phyloP scores from a whole-genome alignment of 139 green algal genomes.

The Chlamydomonas sp. region DNA sequence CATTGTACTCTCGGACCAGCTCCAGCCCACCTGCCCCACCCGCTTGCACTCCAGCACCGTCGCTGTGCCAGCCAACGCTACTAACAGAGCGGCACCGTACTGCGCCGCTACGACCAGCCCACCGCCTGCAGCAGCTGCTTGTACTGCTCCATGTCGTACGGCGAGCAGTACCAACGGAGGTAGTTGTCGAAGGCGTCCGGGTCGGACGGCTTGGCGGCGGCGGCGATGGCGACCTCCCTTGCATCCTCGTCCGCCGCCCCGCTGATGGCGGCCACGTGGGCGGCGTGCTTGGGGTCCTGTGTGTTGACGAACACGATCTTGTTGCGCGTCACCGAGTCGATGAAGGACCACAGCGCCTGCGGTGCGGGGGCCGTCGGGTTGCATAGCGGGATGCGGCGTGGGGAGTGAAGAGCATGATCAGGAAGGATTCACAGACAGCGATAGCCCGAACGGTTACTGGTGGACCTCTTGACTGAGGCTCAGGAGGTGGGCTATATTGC shows the following conservation, averaged over 20 bases:
- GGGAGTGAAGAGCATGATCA: too few species aligned
- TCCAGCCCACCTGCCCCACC: too few species aligned
- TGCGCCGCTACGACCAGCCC: neutral
- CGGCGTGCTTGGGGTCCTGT: neutral
- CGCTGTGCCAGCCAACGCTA: too few species aligned
- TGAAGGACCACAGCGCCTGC: constrained; percentile 36
- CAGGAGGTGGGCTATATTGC: too few species aligned
- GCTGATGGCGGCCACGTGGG: neutral
- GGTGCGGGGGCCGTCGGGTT: neutral
- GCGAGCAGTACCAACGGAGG: neutral
- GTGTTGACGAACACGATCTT: constrained; percentile 35
- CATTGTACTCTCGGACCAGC: too few species aligned
- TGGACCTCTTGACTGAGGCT: too few species aligned
- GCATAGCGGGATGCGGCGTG: too few species aligned
- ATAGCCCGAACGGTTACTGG: too few species aligned
- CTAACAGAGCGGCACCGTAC: neutral
- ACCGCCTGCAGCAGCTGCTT: neutral
- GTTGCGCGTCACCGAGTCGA: constrained; percentile 16
- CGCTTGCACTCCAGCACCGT: too few species aligned
- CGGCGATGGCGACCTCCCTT: neutral
- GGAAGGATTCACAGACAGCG: too few species aligned
- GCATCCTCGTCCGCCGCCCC: constrained; percentile 3
- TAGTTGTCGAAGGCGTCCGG: constrained; percentile 29
- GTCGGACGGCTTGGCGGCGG: neutral
- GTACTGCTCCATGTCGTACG: neutral